Evolutionary conservation across 148 eudicot genomes (phyloP).

Genomic region (Nepenthes gracilis): DNA sequence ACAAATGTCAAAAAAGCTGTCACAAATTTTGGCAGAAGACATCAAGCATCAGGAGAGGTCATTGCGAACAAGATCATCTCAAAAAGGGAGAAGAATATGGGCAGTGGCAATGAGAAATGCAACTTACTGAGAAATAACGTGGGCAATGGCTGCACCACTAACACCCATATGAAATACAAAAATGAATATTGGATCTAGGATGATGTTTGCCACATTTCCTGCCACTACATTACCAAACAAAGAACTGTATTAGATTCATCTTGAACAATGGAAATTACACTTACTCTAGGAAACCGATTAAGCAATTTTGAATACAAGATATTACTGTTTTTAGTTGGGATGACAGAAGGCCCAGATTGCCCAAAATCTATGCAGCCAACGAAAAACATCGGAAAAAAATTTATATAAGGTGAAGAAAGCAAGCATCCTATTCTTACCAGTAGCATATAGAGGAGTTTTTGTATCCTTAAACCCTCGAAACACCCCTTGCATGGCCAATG

Average conservation of each 20-base stretch:
- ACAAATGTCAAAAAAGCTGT: neutral
- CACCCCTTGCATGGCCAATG: conserved; percentile 95
- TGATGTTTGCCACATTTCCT: conserved; percentile 67
- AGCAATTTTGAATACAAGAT: neutral
- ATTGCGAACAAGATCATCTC: neutral
- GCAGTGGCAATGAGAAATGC: neutral
- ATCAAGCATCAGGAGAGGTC: neutral
- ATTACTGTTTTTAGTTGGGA: neutral
- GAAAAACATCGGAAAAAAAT: neutral
- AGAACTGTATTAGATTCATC: neutral
- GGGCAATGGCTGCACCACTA: conserved; percentile 95
- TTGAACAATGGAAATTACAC: neutral
- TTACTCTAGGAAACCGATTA: neutral
- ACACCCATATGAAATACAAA: conserved; percentile 66
- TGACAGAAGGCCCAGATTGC: neutral
- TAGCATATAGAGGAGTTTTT: conserved; percentile 88
- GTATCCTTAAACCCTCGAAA: conserved; percentile 96
- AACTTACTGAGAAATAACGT: conserved; percentile 91
- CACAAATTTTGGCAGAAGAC: neutral
- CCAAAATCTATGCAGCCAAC: neutral
- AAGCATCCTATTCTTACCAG: conserved; percentile 29
- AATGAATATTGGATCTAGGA: conserved; percentile 81
- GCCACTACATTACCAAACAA: conserved; percentile 32
- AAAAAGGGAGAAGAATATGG: neutral
- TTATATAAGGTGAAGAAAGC: neutral